Evolutionary conservation across 1,284 basidiomycete species (phyloP).

Genomic region (Cerioporus squamosus): DNA sequence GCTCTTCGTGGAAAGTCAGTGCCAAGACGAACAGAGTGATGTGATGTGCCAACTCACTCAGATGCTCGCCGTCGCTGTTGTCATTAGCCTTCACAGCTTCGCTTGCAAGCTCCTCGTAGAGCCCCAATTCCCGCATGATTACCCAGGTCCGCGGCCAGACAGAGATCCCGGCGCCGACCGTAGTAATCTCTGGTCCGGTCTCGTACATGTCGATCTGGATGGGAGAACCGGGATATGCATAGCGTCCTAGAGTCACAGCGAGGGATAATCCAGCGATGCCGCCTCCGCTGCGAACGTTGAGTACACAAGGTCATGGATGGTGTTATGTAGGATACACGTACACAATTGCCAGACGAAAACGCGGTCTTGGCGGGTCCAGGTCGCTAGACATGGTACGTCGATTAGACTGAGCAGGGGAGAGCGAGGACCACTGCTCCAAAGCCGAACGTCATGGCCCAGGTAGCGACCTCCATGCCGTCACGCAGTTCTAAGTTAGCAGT

Average conservation of each 20-base stretch:
- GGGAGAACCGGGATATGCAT: slow-evolving; percentile 25
- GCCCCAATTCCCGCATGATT: slow-evolving; percentile 38
- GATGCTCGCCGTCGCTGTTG: background rate
- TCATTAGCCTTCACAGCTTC: slow-evolving; percentile 26
- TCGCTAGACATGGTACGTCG: background rate
- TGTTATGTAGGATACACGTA: background rate
- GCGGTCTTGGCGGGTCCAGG: background rate
- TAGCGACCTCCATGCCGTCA: too few relatives aligned
- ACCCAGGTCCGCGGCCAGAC: slow-evolving; percentile 46
- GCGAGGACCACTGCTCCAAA: too few relatives aligned
- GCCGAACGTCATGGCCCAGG: too few relatives aligned
- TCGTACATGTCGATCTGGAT: slow-evolving; percentile 42
- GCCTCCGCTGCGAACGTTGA: slow-evolving; percentile 35
- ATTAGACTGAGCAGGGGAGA: too few relatives aligned
- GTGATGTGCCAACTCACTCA: background rate
- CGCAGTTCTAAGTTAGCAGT: too few relatives aligned
- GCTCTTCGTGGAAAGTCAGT: background rate
- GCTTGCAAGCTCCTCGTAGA: slow-evolving; percentile 36
- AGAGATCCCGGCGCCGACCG: slow-evolving; percentile 41
- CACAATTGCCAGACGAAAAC: slow-evolving; percentile 20
- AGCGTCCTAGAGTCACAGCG: slow-evolving; percentile 38
- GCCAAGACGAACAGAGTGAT: too few relatives aligned
- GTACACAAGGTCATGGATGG: background rate
- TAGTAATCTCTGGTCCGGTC: slow-evolving; percentile 37
- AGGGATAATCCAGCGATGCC: slow-evolving; percentile 44